A percentile compares a stretch with the other conserved stretches of the same genome.
Evolutionary conservation across 352 stramenopile genomes (phyloP).

Genomic region (Globisporangium yorkense): DNA sequence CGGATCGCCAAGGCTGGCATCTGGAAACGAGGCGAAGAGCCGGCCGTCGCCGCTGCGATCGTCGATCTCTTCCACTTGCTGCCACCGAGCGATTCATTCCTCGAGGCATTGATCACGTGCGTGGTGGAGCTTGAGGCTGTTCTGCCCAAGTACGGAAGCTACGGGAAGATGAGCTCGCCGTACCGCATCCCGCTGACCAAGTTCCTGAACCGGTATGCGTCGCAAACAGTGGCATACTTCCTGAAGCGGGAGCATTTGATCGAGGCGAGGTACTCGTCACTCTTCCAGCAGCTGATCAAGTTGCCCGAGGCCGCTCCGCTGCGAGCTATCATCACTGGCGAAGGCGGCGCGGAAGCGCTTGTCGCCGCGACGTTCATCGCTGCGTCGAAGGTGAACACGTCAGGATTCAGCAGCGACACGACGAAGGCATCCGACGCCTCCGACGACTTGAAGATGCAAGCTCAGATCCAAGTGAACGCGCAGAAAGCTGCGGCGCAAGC

Average conservation of each 20-base stretch:
- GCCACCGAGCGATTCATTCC: constrained; percentile 91
- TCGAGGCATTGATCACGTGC: constrained; percentile 94
- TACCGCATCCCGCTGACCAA: constrained; percentile 90
- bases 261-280: constrained; percentile 86
- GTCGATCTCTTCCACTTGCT: constrained; percentile 96
- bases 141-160: constrained; percentile 88
- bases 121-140: constrained; percentile 93
- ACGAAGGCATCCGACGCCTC: constrained; percentile 29
- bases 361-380: constrained; percentile 91
- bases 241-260: constrained; percentile 78
- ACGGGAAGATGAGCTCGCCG: constrained; percentile 86
- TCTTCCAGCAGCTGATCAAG: constrained; percentile 94
- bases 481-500: constrained; percentile 80
- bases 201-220: constrained; percentile 92
- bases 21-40: constrained; percentile 93
- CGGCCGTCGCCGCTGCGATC: constrained; percentile 92
- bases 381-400: constrained; percentile 46
- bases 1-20: constrained; percentile 89
- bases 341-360: constrained; percentile 86
- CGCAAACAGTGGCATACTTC: constrained; percentile 83
- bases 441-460: constrained; percentile 76
- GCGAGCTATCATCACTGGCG: constrained; percentile 80
- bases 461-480: constrained; percentile 81
- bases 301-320: constrained; percentile 85
- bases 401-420: constrained; percentile 24